Conservation (phyloP, 2,329 filamentous ascomycete species). For the Mycosphaerelloides madeirae region DNA sequence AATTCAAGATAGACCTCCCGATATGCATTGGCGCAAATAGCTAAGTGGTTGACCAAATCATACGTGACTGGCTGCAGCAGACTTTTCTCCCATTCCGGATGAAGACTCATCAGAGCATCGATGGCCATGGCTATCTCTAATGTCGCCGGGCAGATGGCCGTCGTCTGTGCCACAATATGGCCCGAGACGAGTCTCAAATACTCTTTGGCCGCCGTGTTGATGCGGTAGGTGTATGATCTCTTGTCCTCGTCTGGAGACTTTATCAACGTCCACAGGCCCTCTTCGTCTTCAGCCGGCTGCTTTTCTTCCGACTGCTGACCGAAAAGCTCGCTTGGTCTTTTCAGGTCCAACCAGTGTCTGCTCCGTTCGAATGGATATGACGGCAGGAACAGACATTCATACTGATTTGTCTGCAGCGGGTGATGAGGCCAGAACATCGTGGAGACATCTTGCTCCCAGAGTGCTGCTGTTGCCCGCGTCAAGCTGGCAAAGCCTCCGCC, state of each 20-base stretch:
- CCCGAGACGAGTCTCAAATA: background rate
- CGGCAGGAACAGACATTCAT: background rate
- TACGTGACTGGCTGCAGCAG: no score
- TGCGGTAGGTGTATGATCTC: background rate
- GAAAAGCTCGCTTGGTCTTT: background rate
- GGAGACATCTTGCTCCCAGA: background rate
- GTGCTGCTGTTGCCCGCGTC: background rate
- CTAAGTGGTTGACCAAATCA: no score
- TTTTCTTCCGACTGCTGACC: background rate
- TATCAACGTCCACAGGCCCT: no score
- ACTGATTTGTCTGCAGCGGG: background rate
- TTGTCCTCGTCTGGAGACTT: no score
- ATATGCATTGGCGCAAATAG: no score
- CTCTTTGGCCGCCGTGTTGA: background rate
- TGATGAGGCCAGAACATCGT: conserved; percentile 1
- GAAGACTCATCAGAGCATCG: no score
- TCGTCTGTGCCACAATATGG: no score
- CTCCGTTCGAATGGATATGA: conserved; percentile 1
- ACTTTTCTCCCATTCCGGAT: no score
- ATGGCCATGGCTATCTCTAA: no score
- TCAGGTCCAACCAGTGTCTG: conserved; percentile 1
- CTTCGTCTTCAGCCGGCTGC: background rate
- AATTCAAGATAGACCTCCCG: no score
- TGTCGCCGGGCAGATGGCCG: background rate
- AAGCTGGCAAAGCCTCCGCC: background rate